Evolutionary conservation across 331 rosid species (phyloP), one percentile per base, ranked within the genome.

Genomic region (Malus hybrid): DNA sequence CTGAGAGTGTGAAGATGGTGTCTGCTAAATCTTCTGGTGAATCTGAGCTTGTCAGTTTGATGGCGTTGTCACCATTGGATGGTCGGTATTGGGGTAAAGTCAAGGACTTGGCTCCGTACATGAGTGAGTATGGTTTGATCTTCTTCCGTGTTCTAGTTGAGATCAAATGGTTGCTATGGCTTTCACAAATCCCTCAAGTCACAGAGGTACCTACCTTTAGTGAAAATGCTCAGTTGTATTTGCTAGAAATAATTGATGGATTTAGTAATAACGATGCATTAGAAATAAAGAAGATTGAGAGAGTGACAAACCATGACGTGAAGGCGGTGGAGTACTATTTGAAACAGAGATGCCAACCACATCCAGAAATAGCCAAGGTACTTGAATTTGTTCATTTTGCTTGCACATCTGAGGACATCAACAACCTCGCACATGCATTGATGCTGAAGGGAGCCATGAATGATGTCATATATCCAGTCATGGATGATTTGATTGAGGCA

Each of bases 331-430:
- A 93, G 75, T 93, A 93, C 78, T 89, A 85, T 87, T 84, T 93
- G 89, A 93, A 93, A 79, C 88, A 85, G 78, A 93, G 87, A 66
- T 93, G 92, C 72, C 87, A 88, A 77, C 68, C 88, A 10, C 87
- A 90, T 85, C 79, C 86, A 0, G 93, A 93, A 86, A 82, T 89
- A 8, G 87, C 85, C 26, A 89, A 89, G 97, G 97, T 93, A 84
- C 93, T 93, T 70, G 98, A 93, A 77, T 93, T 93, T 85, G 88
- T 91, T 63, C 97, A 93, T 80, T 93, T 93, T 84, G 90, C 92
- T 50, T 93, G 97, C 85, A 93, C 98, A 11, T 93, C 98, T 0
- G 98, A 93, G 84, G 98, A 93, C 82, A 89, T 93, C 77, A 93
- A 93, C 85, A 93, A 93, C 80, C 93, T 91, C 75, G 96, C 96